These are phyloP conservation scores for Corrigiola litoralis DNA, from an alignment of 179 eudicot genomes.

Conservation along the genomic window DNA sequence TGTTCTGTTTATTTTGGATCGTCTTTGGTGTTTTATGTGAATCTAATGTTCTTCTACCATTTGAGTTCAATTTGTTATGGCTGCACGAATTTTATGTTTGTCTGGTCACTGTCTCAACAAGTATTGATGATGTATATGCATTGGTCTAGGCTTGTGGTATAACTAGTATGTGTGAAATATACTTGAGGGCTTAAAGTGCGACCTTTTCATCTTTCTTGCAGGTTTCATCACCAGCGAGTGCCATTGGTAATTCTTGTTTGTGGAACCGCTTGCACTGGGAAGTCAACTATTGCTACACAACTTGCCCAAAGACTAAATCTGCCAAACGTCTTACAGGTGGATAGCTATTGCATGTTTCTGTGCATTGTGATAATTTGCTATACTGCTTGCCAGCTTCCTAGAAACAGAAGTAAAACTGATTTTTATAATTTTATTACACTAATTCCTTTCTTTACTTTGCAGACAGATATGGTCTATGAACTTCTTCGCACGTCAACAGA, in stretches of 20 bases:
- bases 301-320: slow-evolving; percentile 96
- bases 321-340: slow-evolving; percentile 94
- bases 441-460: slow-evolving; percentile 30
- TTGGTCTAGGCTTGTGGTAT: no score
- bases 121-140: no score
- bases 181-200: no score
- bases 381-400: neutral
- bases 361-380: neutral
- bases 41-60: no score
- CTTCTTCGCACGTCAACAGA: slow-evolving; percentile 96
- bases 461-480: slow-evolving; percentile 99
- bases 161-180: no score
- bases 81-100: no score
- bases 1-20: no score
- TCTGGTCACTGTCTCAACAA: no score
- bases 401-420: neutral
- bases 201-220: slow-evolving; percentile 25
- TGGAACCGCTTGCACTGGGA: slow-evolving; percentile 98
- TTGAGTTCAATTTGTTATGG: no score
- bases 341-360: neutral
- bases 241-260: slow-evolving; percentile 97
- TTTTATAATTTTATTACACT: slow-evolving; percentile 5
- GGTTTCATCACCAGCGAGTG: slow-evolving; percentile 98
- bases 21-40: no score
- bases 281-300: slow-evolving; percentile 97